Percentiles rank a stretch among this genome's conserved stretches.
These are phyloP conservation scores for Tetrahymena thermophila DNA, from an alignment of 73 alveolate genomes.

Conservation along the genomic window DNA sequence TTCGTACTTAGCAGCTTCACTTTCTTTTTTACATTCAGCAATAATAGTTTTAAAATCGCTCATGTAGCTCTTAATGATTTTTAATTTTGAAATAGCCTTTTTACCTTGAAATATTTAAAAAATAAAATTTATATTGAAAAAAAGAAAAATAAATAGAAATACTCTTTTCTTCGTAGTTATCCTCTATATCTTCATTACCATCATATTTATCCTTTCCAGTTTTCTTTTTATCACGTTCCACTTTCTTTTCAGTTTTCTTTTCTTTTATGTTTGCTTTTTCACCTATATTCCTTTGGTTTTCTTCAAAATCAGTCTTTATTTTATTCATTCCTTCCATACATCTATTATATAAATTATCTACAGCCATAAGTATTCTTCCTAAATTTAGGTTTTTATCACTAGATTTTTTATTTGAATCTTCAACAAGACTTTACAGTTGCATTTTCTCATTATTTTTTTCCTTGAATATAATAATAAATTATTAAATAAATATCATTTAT, in stretches of 20 bases:
- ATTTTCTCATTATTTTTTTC: slow-evolving; percentile 29
- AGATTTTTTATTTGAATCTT: slow-evolving; percentile 34
- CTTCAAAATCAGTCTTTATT: slow-evolving; percentile 37
- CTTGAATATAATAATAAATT: not conserved
- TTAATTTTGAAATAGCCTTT: slow-evolving; percentile 22
- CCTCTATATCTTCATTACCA: slow-evolving; percentile 10
- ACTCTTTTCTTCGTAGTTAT: slow-evolving; percentile 41
- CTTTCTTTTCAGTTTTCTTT: slow-evolving; percentile 7
- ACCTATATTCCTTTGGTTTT: slow-evolving; percentile 17
- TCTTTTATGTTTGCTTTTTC: slow-evolving; percentile 27
- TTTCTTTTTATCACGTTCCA: slow-evolving; percentile 5
- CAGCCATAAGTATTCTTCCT: slow-evolving; percentile 43
- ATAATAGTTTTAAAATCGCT: slow-evolving; percentile 31
- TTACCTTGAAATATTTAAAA: not conserved
- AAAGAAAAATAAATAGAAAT: not conserved
- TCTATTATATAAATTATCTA: slow-evolving; percentile 33
- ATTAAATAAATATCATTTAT: not conserved
- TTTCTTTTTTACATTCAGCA: slow-evolving; percentile 19
- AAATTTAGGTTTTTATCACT: slow-evolving; percentile 26
- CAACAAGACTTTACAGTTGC: slow-evolving; percentile 18
- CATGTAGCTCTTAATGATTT: slow-evolving; percentile 12
- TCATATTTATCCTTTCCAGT: slow-evolving; percentile 15
- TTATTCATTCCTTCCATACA: slow-evolving; percentile 40
- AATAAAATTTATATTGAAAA: not conserved
- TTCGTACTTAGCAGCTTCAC: not conserved